Base-by-base conservation (phyloP, 148 eudicot genomes). In the Chenopodium album region DNA sequence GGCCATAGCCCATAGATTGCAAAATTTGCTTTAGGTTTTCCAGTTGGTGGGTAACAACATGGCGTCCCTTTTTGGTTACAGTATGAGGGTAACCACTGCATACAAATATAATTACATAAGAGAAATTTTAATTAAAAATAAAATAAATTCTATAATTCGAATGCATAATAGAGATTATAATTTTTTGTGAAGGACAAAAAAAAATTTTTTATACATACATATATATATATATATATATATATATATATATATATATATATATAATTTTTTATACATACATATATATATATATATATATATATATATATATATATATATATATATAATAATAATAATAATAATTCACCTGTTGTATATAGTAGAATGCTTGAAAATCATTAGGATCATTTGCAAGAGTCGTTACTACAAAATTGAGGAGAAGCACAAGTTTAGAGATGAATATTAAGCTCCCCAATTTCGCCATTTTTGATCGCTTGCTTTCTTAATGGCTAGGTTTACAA, bases 81-180 rank as follows among this genome's bases (percentile, higher is more conserved):
- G 26, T 78, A 78, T 19, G 85, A 83, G 50, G 82, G 82, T 64
- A 78, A 32, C 85, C 85, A 83, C 85, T 82, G 23, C 47, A 77
- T 70, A 70, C 10, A 1, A 59, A 17, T 19, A 17, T 20, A 9
- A 4, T 22, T 19, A 56, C 32, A 1, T 10, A 4, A 1, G 17
- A 56, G 1, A 6, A 65, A 17, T 19, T 19, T 16, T 72, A 16
- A 19, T 9, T 11, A 48, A 48, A 48, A 48, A 48, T 1, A 13
- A 2, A 17, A 2, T 1, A 11, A 11, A 9, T 23, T 2, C 7
- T 11, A 67, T 32, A 48, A 4, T 7, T 22, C 10, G 2, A 17
- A 12, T 9, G 4, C 26, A n/a, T 4, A 10, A 9, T 2, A 44
- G 2, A 4, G 1, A 31, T 3, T 31, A 0, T 5, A 2, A 50